These are phyloP conservation scores for Priceomyces medius DNA, from an alignment of 805 yeast genomes.

Conservation along the genomic window DNA sequence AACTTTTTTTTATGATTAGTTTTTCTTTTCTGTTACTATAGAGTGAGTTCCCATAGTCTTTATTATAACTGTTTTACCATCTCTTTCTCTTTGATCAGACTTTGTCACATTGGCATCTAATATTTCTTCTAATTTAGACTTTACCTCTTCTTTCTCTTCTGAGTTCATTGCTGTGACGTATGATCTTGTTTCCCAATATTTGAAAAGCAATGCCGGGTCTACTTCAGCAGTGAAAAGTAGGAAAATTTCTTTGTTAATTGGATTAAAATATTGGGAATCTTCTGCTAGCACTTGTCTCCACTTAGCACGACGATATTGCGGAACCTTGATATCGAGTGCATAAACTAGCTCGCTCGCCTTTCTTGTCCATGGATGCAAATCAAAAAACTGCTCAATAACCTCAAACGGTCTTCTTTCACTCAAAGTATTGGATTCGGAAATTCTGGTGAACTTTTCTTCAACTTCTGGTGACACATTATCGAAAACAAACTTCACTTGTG, in stretches of 20 bases:
- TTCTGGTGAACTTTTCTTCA: neutral
- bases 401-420: conserved; percentile 2
- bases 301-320: conserved; percentile 51
- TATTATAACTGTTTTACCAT: conserved; percentile 15
- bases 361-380: conserved; percentile 36
- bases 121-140: conserved; percentile 28
- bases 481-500: conserved; percentile 4
- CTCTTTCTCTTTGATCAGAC: conserved; percentile 5
- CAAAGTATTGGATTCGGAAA: neutral
- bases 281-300: conserved; percentile 43
- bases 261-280: conserved; percentile 31
- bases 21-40: conserved; percentile 12
- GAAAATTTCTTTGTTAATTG: conserved; percentile 32
- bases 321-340: conserved; percentile 44
- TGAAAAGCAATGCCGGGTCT: conserved; percentile 38
- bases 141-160: conserved; percentile 31
- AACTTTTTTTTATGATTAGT: too few species aligned
- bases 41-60: conserved; percentile 27
- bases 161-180: conserved; percentile 48
- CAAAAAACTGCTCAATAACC: conserved; percentile 14
- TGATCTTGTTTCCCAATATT: conserved; percentile 55
- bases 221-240: conserved; percentile 28
- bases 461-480: neutral
- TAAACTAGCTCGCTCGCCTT: conserved; percentile 33
- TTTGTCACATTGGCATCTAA: conserved; percentile 19